A percentile compares a stretch with the other conserved stretches of the same genome.
Conservation (phyloP, 345 rosid genomes). For the Populus tremula region DNA sequence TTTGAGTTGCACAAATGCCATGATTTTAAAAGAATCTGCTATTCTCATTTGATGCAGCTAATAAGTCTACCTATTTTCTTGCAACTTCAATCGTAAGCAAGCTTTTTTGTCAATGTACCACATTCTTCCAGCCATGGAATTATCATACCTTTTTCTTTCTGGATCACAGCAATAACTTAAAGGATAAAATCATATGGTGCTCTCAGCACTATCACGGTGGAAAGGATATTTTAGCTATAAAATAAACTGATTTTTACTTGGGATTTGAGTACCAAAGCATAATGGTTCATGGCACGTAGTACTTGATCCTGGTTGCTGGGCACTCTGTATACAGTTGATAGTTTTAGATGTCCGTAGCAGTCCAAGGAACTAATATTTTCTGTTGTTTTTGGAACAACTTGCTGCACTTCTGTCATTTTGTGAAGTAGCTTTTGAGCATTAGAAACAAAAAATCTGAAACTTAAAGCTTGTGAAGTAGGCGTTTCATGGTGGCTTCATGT, state of each 20-base stretch:
- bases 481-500: too few species aligned
- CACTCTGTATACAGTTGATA: background rate
- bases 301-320: background rate
- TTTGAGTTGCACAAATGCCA: background rate
- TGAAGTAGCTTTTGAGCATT: background rate
- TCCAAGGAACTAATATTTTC: background rate
- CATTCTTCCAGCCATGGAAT: background rate
- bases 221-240: background rate
- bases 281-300: background rate
- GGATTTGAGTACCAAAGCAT: background rate
- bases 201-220: background rate
- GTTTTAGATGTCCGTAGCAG: slow-evolving; percentile 1
- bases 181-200: background rate
- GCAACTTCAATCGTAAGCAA: background rate
- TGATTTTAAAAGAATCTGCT: background rate
- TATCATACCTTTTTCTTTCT: too few species aligned
- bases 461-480: background rate
- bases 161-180: background rate
- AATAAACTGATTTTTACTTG: background rate
- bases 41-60: background rate
- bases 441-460: background rate
- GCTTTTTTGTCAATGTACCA: background rate
- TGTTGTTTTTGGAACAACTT: background rate
- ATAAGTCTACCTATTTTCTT: background rate
- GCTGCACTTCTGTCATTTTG: background rate